Percentiles rank a stretch among this genome's conserved stretches.
phyloP scores from a whole-genome alignment of 768 basidiomycete genomes.

The Russula olivacea region DNA sequence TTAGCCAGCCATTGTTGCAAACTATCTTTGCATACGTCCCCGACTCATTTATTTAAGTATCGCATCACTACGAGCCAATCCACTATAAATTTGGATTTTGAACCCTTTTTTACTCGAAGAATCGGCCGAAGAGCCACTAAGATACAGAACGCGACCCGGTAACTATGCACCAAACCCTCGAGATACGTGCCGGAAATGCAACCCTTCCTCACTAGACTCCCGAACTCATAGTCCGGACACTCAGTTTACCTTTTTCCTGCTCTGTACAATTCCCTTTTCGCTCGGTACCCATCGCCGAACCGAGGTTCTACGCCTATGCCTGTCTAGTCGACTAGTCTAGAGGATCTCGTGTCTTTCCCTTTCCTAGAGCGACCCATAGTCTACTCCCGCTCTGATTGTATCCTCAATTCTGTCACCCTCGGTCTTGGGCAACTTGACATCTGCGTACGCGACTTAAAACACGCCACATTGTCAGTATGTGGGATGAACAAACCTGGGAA shows the following conservation, averaged over 20 bases:
- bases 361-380: neutral
- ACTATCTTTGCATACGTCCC: too few relatives aligned
- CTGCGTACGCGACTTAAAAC: neutral
- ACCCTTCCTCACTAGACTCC: neutral
- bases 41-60: too few relatives aligned
- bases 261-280: neutral
- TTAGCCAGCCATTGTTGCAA: neutral
- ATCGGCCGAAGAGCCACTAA: neutral
- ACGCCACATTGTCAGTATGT: neutral
- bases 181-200: too few relatives aligned
- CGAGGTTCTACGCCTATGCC: neutral
- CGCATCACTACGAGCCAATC: too few relatives aligned
- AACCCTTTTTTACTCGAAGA: neutral
- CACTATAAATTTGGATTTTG: neutral
- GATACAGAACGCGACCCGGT: neutral
- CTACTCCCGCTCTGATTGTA: neutral
- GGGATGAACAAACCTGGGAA: neutral
- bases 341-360: too few relatives aligned
- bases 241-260: neutral
- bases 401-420: neutral
- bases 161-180: too few relatives aligned
- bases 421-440: neutral
- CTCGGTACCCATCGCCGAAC: neutral
- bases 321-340: too few relatives aligned
- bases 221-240: neutral